Percentiles rank a stretch among this genome's conserved stretches.
Evolutionary conservation across 768 basidiomycete genomes (phyloP).

Genomic region (Cubamyces sp.): DNA sequence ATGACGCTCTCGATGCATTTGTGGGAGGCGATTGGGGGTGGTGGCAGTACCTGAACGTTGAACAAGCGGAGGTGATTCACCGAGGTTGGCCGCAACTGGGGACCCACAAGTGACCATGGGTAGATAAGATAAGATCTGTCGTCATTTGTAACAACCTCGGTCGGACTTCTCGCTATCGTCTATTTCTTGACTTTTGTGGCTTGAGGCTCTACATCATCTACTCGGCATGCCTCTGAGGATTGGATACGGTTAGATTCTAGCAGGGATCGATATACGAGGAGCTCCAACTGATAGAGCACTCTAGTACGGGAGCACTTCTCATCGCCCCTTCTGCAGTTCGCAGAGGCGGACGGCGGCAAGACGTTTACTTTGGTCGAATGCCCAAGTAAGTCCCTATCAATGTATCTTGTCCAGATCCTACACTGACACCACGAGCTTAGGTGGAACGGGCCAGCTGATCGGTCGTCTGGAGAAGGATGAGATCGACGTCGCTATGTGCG

Average conservation of each 20-base stretch:
- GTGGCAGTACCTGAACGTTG: no score
- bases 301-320: slow-evolving; percentile 91
- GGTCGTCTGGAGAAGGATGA: slow-evolving; percentile 71
- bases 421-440: slow-evolving; percentile 39
- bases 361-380: slow-evolving; percentile 89
- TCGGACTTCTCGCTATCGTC: no score
- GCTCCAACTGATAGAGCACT: not conserved
- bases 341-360: slow-evolving; percentile 63
- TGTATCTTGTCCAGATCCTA: not conserved
- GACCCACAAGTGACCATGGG: not conserved
- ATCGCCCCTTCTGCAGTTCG: slow-evolving; percentile 87
- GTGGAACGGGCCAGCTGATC: slow-evolving; percentile 87
- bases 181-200: no score
- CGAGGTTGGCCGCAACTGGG: no score
- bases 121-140: slow-evolving; percentile 11
- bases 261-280: no score
- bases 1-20: no score
- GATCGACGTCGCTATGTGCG: slow-evolving; percentile 82
- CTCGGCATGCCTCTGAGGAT: slow-evolving; percentile 6
- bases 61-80: no score
- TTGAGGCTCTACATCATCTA: no score
- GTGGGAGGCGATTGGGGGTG: no score
- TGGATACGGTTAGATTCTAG: slow-evolving; percentile 11
- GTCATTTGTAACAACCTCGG: not conserved
- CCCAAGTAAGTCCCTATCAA: slow-evolving; percentile 60